Percentiles rank a stretch among this genome's conserved stretches.
Evolutionary conservation across 2,329 filamentous ascomycete species (phyloP).

Genomic region (Xylaria sp.): DNA sequence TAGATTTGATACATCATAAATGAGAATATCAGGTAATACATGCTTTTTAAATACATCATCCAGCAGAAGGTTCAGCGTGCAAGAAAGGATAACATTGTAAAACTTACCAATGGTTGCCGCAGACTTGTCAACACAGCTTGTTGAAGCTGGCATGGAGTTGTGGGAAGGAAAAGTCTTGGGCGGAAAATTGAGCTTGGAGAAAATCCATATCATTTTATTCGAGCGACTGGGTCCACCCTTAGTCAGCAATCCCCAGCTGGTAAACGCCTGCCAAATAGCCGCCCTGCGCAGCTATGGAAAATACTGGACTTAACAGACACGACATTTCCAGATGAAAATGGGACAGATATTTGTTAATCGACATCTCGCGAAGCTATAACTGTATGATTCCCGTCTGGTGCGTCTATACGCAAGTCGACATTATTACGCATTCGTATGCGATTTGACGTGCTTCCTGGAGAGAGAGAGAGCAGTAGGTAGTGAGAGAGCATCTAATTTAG

Average conservation of each 20-base stretch:
- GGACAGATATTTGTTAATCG: too few species aligned
- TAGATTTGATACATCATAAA: conserved; percentile 67
- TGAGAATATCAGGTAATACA: conserved; percentile 68
- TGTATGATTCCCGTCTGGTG: too few species aligned
- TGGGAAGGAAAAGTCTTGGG: background rate
- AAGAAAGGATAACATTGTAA: background rate
- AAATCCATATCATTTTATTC: conserved; percentile 31
- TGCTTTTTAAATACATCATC: conserved; percentile 66
- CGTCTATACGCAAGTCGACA: too few species aligned
- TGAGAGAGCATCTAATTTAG: too few species aligned
- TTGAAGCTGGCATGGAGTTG: conserved; percentile 21
- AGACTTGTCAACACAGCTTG: background rate
- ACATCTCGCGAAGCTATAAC: too few species aligned
- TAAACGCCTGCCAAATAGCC: too few species aligned
- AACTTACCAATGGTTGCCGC: conserved; percentile 24
- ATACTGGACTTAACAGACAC: too few species aligned
- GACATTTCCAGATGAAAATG: too few species aligned
- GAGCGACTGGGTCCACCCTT: background rate
- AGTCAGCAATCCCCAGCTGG: conserved; percentile 17
- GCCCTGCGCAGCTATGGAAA: too few species aligned
- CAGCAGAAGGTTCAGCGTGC: conserved; percentile 54
- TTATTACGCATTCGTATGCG: too few species aligned
- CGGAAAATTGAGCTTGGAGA: background rate
- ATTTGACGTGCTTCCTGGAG: too few species aligned
- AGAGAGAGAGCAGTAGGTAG: too few species aligned